Evolutionary conservation across 1,284 basidiomycete genomes (phyloP), one percentile per base, ranked within the genome.

Genomic region (Hemileia vastatrix): DNA sequence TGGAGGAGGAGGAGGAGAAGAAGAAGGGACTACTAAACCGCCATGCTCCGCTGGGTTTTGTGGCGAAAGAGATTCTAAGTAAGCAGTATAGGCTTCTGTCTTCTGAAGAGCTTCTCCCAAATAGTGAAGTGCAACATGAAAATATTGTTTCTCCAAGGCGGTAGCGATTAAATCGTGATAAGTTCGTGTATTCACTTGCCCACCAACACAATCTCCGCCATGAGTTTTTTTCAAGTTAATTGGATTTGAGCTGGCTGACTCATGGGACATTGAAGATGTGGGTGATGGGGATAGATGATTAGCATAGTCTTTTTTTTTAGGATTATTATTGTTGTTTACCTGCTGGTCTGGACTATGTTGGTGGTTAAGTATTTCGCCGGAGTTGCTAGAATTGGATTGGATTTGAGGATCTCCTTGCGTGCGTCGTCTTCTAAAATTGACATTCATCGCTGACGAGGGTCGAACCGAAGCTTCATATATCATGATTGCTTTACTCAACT

Each of bases 151-250:
- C 33, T 56, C 45, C 4, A 19, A 9, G 18, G 21, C 40, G 3
- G 60, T 54, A 23, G 47, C 31, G 24, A 63, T 63, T 2, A 63
- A 33, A 31, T 63, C 61, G 44, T 63, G 61, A 44, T 56, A 63
- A 15, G 54, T 52, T 24, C 61, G 45, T 4, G 61, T 63, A 62
- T 62, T 8, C 52, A 45, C 15, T 62, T 49, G 4, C 2, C 23
- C 18, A 50, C 6, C 6, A 33, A 15, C 18, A n/a, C 24, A 4
- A 8, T n/a, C 15, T 47, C 13, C 1, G 19, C 23, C 13, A 31
- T 24, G 3, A 6, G 1, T 24, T 40, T 33, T 33, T 24, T 21
- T 40, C 31, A 3, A 33, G 8, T 21, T 3, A 31, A 32, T 50
- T 15, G n/a, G 15, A 19, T 18, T 11, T 23, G 45, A 23, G 18